Evolutionary conservation across 2,329 filamentous ascomycete species (phyloP).

Genomic region (Xylariaceae sp.): DNA sequence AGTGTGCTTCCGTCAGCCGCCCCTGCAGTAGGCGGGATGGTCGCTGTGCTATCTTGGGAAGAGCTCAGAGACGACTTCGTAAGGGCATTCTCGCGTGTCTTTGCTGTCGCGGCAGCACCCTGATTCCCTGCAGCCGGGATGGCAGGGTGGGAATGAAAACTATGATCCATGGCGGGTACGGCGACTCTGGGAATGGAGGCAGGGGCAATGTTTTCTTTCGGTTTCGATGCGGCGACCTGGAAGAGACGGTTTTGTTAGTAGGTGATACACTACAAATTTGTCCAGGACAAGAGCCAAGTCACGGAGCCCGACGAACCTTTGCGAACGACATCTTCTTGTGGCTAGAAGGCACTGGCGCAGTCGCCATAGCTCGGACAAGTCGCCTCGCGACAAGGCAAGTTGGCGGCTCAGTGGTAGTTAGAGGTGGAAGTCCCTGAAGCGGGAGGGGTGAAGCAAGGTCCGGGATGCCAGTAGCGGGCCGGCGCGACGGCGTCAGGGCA

Average conservation of each 20-base stretch:
- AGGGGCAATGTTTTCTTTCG: conserved; percentile 21
- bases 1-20: conserved; percentile 11
- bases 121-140: conserved; percentile 12
- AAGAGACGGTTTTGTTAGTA: conserved; percentile 1
- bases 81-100: conserved; percentile 10
- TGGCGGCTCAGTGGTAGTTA: no score
- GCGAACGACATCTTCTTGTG: conserved; percentile 27
- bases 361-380: conserved; percentile 18
- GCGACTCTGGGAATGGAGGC: conserved; percentile 21
- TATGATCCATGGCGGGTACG: conserved; percentile 23
- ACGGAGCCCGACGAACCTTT: conserved; percentile 20
- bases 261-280: no score
- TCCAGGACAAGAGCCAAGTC: no score
- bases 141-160: conserved; percentile 15
- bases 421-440: no score
- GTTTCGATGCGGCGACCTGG: conserved; percentile 25
- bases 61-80: conserved; percentile 11
- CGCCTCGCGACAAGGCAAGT: conserved; percentile 5
- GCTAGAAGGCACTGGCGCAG: conserved; percentile 19
- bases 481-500: conserved; percentile 14
- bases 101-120: conserved; percentile 9
- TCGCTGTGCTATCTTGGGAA: conserved; percentile 9
- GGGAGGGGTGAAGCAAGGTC: no score
- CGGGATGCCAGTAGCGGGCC: no score
- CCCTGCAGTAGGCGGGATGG: conserved; percentile 5